Conservation (phyloP, 2,329 filamentous ascomycete genomes). For the Fusarium neocosmosporiellum region DNA sequence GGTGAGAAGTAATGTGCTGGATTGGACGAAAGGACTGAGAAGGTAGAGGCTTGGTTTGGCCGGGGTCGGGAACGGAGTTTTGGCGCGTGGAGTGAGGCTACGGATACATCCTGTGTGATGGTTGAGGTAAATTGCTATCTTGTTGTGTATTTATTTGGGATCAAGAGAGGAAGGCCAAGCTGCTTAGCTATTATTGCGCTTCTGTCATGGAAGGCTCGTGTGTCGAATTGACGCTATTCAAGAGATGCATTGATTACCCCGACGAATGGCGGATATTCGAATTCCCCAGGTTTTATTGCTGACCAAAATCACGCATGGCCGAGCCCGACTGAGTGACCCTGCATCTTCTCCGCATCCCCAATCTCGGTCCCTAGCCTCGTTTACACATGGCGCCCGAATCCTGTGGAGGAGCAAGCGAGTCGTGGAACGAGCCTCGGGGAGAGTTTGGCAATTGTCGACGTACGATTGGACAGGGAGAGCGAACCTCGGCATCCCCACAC, state of each 20-base stretch:
- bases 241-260: background rate
- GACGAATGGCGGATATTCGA: background rate
- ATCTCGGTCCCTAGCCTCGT: conserved; percentile 16
- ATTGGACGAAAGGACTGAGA: conserved; percentile 3
- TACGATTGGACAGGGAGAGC: conserved; percentile 32
- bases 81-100: conserved; percentile 27
- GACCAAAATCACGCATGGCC: background rate
- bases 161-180: background rate
- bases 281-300: background rate
- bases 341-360: conserved; percentile 24
- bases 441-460: conserved; percentile 38
- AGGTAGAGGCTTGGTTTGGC: background rate
- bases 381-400: background rate
- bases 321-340: background rate
- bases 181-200: background rate
- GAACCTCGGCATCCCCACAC: conserved; percentile 42
- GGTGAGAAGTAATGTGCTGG: conserved; percentile 10
- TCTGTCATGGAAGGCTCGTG: background rate
- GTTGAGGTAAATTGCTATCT: background rate
- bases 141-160: background rate
- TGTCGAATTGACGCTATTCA: background rate
- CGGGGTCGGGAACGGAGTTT: conserved; percentile 35
- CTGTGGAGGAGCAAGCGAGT: conserved; percentile 9
- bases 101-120: background rate
- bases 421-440: conserved; percentile 28